Conservation (phyloP, 176 grass and related monocot species). For the Juncus inflexus region DNA sequence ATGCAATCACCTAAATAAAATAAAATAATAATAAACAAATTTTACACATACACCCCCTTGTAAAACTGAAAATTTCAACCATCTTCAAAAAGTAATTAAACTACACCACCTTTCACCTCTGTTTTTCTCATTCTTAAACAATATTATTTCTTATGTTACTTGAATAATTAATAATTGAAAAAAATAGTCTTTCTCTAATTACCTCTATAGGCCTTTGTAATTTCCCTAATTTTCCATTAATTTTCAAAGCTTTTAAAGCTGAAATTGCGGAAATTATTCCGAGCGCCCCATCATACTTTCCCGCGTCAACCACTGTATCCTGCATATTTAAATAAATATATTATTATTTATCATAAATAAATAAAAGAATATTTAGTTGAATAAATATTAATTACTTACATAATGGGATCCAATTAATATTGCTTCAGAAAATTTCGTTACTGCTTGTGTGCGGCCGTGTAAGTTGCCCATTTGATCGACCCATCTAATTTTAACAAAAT, state of each 20-base stretch:
- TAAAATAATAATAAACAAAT: background rate
- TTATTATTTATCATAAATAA: slow-evolving; percentile 52
- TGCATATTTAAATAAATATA: slow-evolving; percentile 32
- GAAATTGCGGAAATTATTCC: slow-evolving; percentile 79
- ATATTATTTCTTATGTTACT: no score
- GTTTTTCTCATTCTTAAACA: no score
- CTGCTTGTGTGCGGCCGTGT: slow-evolving; percentile 53
- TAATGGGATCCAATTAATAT: slow-evolving; percentile 86
- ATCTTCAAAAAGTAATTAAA: no score
- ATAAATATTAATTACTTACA: slow-evolving; percentile 31
- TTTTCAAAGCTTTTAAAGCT: slow-evolving; percentile 83
- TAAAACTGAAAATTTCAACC: background rate
- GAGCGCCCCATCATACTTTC: slow-evolving; percentile 81
- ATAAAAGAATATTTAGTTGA: slow-evolving; percentile 4
- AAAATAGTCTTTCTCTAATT: background rate
- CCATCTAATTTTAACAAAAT: slow-evolving; percentile 49
- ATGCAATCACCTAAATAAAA: slow-evolving; percentile 76
- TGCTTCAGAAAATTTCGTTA: slow-evolving; percentile 41
- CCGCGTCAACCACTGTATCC: slow-evolving; percentile 95
- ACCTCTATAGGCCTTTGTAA: slow-evolving; percentile 75
- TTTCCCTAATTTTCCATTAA: slow-evolving; percentile 56
- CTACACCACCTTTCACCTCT: no score
- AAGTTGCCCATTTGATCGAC: slow-evolving; percentile 95
- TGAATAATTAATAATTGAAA: no score
- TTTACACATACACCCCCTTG: background rate